Evolutionary conservation across 495 filamentous ascomycete species (phyloP), one percentile per base, ranked within the genome.

Genomic region (Cercophora scortea): DNA sequence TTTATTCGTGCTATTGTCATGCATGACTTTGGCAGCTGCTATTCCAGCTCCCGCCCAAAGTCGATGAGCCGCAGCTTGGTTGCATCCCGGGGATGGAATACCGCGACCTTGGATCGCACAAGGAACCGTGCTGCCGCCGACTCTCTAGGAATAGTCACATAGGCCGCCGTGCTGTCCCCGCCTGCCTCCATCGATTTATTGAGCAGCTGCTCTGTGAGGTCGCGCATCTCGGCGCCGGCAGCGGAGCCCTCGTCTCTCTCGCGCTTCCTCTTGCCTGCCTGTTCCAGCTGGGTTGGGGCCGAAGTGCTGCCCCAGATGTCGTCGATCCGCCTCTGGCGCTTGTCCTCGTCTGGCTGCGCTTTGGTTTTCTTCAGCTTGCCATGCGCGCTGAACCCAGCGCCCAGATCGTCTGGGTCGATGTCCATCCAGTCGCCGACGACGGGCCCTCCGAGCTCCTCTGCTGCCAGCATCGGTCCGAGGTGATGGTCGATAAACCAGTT

Each of bases 81-180:
- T 0, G 90, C 87, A 70, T 96, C 89, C 52, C 80, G 82, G 2
- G 90, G 88, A 68, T 95, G 87, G 54, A 93, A 93, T 57, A 89
- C 83, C 17, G 90, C 90, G 34, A 92, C 84, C 61, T 87, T 92
- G 18, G 86, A 86, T 55, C 87, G 75, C 17, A 96, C 86, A 9
- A 96, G 73, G 62, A 95, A 96, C 53, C 89, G 78, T 1, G 84
- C 86, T 25, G 84, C 82, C 10, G 90, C 88, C n/a, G 86, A 86
- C 55, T 95, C 90, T 52, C 78, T 75, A n/a, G 75, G 60, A 9
- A 95, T 65, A 40, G 75, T 70, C 36, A 91, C 75, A 71, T 94
- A 95, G 0, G 77, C 78, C 15, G 74, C 75, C 13, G 76, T 68
- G 39, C 71, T 78, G 49, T 72, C 70, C 12, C 76, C 75, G 25